phyloP scores from a whole-genome alignment of 2,329 filamentous ascomycete species.

The Diaporthe citrichinensis region DNA sequence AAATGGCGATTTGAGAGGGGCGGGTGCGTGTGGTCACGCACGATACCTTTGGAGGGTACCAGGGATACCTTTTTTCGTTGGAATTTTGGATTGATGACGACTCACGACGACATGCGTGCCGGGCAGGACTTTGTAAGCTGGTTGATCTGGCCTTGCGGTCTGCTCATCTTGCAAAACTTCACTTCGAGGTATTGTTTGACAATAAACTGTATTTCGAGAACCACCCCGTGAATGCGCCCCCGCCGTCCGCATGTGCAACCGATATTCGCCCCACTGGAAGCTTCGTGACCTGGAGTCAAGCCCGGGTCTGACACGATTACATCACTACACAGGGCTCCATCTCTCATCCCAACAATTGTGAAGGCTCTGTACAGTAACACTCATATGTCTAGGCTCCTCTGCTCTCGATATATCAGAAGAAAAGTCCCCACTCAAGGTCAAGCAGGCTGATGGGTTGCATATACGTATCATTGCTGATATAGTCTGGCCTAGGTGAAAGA shows the following conservation, averaged over 20 bases:
- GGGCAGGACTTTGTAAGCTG: constrained; percentile 7
- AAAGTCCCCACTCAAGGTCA: too few relatives aligned
- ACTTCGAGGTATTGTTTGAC: constrained; percentile 20
- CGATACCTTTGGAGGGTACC: constrained; percentile 20
- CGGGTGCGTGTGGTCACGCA: background rate
- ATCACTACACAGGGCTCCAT: background rate
- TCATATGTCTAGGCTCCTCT: background rate
- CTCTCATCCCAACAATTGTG: background rate
- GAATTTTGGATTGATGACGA: constrained; percentile 25
- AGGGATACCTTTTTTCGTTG: constrained; percentile 14
- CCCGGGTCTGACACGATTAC: background rate
- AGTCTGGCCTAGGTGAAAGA: background rate
- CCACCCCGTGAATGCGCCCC: background rate
- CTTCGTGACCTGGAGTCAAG: background rate
- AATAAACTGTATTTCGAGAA: constrained; percentile 28
- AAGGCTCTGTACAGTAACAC: background rate
- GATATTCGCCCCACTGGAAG: background rate
- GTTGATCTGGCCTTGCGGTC: constrained; percentile 8
- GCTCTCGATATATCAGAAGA: background rate
- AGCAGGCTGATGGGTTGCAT: background rate
- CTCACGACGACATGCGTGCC: constrained; percentile 12
- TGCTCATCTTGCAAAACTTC: constrained; percentile 19
- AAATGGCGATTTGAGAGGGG: background rate
- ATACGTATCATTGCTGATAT: background rate
- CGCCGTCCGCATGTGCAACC: background rate